phyloP scores from a whole-genome alignment of 225 moss, liverwort and hornwort genomes.

The Straminergon stramineum region DNA sequence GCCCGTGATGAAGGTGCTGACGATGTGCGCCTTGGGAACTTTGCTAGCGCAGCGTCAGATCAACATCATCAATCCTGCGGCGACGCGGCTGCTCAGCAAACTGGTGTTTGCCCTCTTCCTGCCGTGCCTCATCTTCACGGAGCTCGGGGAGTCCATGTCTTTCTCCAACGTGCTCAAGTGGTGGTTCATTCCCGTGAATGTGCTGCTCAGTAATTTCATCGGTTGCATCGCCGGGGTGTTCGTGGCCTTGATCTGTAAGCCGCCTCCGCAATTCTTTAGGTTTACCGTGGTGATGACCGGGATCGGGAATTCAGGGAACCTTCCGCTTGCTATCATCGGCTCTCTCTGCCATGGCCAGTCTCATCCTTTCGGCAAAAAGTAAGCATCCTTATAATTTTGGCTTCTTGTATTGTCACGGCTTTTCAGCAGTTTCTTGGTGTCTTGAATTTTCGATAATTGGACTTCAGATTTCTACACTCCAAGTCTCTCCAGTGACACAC shows the following conservation, averaged over 20 bases:
- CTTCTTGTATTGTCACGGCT: neutral
- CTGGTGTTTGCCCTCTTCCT: slow-evolving; percentile 93
- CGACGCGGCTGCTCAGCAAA: slow-evolving; percentile 76
- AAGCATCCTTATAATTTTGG: neutral
- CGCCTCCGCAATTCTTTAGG: slow-evolving; percentile 63
- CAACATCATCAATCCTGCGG: slow-evolving; percentile 50
- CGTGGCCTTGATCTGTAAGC: slow-evolving; percentile 65
- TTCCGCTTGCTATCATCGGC: slow-evolving; percentile 79
- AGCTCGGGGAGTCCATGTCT: slow-evolving; percentile 80
- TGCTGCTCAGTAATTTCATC: slow-evolving; percentile 55
- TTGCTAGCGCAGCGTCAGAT: slow-evolving; percentile 60
- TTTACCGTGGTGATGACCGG: slow-evolving; percentile 91
- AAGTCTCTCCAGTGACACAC: neutral
- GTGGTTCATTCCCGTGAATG: slow-evolving; percentile 98
- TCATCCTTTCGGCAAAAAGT: slow-evolving; percentile 66
- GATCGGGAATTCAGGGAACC: slow-evolving; percentile 79
- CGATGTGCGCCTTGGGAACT: slow-evolving; percentile 70
- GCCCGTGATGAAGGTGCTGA: slow-evolving; percentile 85
- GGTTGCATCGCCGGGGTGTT: slow-evolving; percentile 71
- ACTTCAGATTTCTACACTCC: neutral
- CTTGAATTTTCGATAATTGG: neutral
- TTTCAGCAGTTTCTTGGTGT: neutral
- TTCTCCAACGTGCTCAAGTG: slow-evolving; percentile 67
- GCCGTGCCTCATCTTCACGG: slow-evolving; percentile 88
- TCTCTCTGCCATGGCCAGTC: slow-evolving; percentile 71